Evolutionary conservation across 352 stramenopile species (phyloP).

Genomic region (Phytophthora sojae): DNA sequence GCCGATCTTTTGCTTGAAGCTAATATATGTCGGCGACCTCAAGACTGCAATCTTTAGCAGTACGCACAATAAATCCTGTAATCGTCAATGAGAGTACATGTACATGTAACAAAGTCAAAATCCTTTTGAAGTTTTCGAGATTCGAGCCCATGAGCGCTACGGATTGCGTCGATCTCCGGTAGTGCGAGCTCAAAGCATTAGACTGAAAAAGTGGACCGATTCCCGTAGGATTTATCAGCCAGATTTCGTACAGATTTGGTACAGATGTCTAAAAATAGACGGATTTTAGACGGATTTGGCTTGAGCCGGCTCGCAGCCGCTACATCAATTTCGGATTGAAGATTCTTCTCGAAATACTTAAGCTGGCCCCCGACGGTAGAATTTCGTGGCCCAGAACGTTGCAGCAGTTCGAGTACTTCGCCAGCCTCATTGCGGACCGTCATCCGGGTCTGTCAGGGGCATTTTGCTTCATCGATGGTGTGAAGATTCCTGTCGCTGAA

Average conservation of each 20-base stretch:
- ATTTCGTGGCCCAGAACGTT: slow-evolving; percentile 15
- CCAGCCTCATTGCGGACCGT: slow-evolving; percentile 14
- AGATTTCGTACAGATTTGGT: too few species aligned
- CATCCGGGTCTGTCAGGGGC: slow-evolving; percentile 9
- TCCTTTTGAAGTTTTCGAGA: too few species aligned
- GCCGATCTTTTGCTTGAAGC: neutral
- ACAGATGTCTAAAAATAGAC: neutral
- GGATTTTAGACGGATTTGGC: neutral
- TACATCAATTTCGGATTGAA: slow-evolving; percentile 24
- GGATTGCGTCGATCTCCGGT: too few species aligned
- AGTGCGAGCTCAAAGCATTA: too few species aligned
- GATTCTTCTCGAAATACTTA: slow-evolving; percentile 15
- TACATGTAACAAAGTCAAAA: neutral
- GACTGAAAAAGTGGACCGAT: too few species aligned
- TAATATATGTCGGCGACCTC: neutral
- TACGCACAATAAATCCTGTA: neutral
- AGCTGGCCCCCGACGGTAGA: neutral
- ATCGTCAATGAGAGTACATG: neutral
- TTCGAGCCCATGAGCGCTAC: too few species aligned
- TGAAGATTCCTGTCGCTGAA: slow-evolving; percentile 15
- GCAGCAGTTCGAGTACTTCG: slow-evolving; percentile 11
- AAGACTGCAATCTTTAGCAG: neutral
- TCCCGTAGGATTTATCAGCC: too few species aligned
- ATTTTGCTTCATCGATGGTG: slow-evolving; percentile 33
- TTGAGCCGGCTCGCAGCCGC: neutral